phyloP scores from a whole-genome alignment of 805 yeast species.

The Suhomyces prunicola region DNA sequence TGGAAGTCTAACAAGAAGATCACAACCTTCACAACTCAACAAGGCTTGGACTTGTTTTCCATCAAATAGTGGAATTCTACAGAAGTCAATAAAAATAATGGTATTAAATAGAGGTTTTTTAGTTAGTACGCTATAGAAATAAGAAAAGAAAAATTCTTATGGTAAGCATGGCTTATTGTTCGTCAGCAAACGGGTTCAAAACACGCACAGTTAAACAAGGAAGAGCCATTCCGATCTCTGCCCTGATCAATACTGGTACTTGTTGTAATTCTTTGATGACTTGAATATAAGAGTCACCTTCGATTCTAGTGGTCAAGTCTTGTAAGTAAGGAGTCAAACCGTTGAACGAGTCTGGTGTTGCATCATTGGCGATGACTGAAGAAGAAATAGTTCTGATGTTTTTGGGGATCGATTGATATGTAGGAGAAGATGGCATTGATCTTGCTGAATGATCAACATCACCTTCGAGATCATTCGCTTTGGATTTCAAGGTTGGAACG shows the following conservation, averaged over 20 bases:
- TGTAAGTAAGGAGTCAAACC: constrained; percentile 58
- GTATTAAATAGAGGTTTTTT: background rate
- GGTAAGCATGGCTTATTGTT: constrained; percentile 4
- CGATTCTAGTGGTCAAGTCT: constrained; percentile 55
- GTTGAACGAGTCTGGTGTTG: constrained; percentile 17
- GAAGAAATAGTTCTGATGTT: constrained; percentile 20
- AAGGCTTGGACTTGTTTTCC: background rate
- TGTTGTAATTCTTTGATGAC: constrained; percentile 73
- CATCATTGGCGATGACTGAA: constrained; percentile 13
- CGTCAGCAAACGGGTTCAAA: constrained; percentile 70
- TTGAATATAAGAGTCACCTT: constrained; percentile 65
- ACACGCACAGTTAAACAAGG: constrained; percentile 94
- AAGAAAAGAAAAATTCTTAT: background rate
- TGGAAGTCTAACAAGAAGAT: too few relatives aligned
- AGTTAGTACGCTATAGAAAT: background rate
- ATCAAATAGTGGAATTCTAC: too few relatives aligned
- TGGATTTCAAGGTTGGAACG: constrained; percentile 16
- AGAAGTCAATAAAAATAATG: background rate
- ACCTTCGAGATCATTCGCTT: background rate
- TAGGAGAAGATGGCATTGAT: constrained; percentile 28
- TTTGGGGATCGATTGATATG: constrained; percentile 16
- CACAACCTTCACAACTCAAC: too few relatives aligned
- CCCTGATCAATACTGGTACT: constrained; percentile 81
- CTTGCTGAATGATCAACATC: constrained; percentile 10
- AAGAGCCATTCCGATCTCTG: constrained; percentile 92